Evolutionary conservation across 768 basidiomycete species (phyloP).

Genomic region (Phanerodontia chrysosporium): DNA sequence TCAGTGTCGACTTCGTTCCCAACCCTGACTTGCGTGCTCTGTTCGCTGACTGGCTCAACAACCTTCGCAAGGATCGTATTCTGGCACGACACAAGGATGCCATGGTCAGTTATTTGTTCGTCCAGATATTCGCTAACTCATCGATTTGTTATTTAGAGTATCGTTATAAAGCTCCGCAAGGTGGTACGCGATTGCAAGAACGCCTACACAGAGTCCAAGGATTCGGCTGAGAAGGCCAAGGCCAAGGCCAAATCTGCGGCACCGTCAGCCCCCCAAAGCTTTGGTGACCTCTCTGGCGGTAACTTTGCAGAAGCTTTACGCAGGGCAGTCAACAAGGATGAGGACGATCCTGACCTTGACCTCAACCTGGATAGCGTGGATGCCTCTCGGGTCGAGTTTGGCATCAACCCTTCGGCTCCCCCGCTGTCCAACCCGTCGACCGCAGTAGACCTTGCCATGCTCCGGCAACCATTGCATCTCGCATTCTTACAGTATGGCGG

Average conservation of each 20-base stretch:
- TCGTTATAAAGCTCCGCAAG: constrained; percentile 79
- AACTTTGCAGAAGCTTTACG: constrained; percentile 53
- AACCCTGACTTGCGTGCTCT: constrained; percentile 71
- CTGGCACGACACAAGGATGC: constrained; percentile 65
- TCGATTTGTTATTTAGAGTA: constrained; percentile 43
- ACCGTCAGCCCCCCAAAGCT: background rate
- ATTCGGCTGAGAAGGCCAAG: background rate
- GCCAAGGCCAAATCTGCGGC: background rate
- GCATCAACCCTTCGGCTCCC: constrained; percentile 10
- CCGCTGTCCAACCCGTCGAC: constrained; percentile 24
- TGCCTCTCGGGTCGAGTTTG: constrained; percentile 3
- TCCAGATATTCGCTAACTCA: background rate
- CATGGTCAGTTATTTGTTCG: constrained; percentile 42
- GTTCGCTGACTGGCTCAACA: constrained; percentile 79
- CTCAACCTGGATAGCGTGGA: constrained; percentile 55
- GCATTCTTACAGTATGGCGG: constrained; percentile 46
- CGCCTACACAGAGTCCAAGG: constrained; percentile 35
- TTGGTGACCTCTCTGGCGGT: constrained; percentile 31
- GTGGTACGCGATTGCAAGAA: constrained; percentile 80
- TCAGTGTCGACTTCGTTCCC: constrained; percentile 82
- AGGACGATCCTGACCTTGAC: constrained; percentile 67
- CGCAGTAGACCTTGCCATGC: constrained; percentile 53
- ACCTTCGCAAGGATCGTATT: constrained; percentile 67
- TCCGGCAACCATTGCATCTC: constrained; percentile 58
- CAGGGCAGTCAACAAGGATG: constrained; percentile 41